These are phyloP conservation scores for Leucoagaricus sp. DNA, from an alignment of 1,284 basidiomycete genomes.

Conservation along the genomic window DNA sequence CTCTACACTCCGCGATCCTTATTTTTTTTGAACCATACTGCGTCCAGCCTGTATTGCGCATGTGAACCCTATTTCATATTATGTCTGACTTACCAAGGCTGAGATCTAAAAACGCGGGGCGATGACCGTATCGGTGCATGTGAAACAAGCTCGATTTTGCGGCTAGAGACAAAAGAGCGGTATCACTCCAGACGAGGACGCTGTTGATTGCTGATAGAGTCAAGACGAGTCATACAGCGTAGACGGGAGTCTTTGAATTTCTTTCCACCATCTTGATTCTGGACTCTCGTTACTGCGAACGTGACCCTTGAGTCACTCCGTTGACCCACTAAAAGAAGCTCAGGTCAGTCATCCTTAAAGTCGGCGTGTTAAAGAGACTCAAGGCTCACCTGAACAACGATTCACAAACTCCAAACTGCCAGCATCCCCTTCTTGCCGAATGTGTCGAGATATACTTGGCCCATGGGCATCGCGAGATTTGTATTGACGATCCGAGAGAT, in stretches of 20 bases:
- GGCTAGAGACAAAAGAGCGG: slow-evolving; percentile 21
- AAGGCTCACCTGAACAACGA: slow-evolving; percentile 4
- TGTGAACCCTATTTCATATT: no score
- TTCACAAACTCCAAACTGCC: slow-evolving; percentile 15
- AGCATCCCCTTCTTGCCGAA: slow-evolving; percentile 16
- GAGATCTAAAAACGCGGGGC: no score
- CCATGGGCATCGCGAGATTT: slow-evolving; percentile 11
- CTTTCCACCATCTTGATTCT: slow-evolving; percentile 21
- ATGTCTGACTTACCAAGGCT: no score
- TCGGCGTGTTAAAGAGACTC: no score
- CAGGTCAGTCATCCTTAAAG: background rate
- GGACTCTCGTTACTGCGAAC: slow-evolving; percentile 22
- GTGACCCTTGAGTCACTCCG: slow-evolving; percentile 22
- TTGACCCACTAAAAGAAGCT: slow-evolving; percentile 19
- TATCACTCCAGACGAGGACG: slow-evolving; percentile 17
- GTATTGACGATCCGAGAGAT: slow-evolving; percentile 1
- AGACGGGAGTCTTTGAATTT: slow-evolving; percentile 20
- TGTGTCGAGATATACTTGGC: slow-evolving; percentile 10
- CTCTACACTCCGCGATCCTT: no score
- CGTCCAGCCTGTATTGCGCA: no score
- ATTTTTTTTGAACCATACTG: no score
- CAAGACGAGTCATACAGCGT: slow-evolving; percentile 24
- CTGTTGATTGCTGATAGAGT: slow-evolving; percentile 17
- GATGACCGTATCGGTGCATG: no score
- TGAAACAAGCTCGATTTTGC: no score